A percentile compares a stretch with the other conserved stretches of the same genome.
Conservation (phyloP, 2,329 filamentous ascomycete species). For the Zymoseptoria brevis region DNA sequence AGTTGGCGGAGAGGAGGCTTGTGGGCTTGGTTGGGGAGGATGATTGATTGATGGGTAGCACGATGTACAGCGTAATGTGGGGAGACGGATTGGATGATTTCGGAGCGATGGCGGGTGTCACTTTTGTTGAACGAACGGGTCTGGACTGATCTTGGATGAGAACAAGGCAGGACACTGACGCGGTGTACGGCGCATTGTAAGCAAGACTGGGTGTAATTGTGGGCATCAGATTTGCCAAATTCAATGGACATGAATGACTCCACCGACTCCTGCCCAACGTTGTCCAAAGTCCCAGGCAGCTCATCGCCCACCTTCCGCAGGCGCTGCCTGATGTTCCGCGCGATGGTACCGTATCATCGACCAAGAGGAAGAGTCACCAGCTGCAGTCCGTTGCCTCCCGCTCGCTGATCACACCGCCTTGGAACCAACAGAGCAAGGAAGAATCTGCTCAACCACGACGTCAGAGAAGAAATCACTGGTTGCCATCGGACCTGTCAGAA, state of each 20-base stretch:
- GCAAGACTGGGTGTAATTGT: neutral
- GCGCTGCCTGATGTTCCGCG: neutral
- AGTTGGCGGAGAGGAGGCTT: conserved; percentile 65
- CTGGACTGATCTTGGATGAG: neutral
- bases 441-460: neutral
- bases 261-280: neutral
- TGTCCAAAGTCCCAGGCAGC: neutral
- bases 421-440: neutral
- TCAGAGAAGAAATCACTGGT: neutral
- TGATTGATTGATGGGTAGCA: conserved; percentile 14
- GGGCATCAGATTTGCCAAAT: neutral
- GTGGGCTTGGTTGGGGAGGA: conserved; percentile 54
- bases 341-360: neutral
- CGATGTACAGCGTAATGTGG: neutral
- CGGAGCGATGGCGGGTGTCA: neutral
- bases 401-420: neutral
- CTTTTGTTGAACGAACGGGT: neutral
- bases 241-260: neutral
- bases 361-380: neutral
- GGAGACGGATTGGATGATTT: neutral
- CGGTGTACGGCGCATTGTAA: neutral
- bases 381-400: neutral
- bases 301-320: neutral
- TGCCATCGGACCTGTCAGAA: neutral
- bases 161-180: neutral